A percentile compares a stretch with the other conserved stretches of the same genome.
Conservation (phyloP, 2,329 filamentous ascomycete species). For the Stemphylium beticola region DNA sequence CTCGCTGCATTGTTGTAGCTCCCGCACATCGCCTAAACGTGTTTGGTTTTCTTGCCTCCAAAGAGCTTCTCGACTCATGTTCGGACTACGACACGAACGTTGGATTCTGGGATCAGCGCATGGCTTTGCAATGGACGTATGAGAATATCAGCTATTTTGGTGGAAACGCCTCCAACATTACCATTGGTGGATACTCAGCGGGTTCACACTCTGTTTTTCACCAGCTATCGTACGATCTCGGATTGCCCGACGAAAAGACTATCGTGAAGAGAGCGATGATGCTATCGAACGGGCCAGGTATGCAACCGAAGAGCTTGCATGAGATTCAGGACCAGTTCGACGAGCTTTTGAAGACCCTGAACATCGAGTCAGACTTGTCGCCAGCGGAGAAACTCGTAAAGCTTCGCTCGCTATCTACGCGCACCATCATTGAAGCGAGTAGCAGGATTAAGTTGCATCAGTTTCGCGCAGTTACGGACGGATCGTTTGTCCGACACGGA, state of each 20-base stretch:
- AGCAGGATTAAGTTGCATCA: constrained; percentile 56
- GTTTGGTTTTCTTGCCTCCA: constrained; percentile 62
- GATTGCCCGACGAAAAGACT: constrained; percentile 52
- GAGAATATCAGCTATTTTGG: constrained; percentile 60
- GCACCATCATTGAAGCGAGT: constrained; percentile 53
- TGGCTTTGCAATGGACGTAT: constrained; percentile 63
- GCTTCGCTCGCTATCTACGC: constrained; percentile 51
- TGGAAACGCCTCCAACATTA: constrained; percentile 59
- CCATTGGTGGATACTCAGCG: constrained; percentile 63
- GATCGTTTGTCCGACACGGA: constrained; percentile 53
- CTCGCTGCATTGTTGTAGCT: constrained; percentile 57
- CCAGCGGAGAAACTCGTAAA: constrained; percentile 54
- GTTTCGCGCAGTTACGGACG: constrained; percentile 61
- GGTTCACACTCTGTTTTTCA: constrained; percentile 64
- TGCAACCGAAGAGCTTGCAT: constrained; percentile 57
- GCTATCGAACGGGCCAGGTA: constrained; percentile 60
- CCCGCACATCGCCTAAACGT: constrained; percentile 64
- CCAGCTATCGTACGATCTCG: constrained; percentile 63
- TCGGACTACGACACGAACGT: constrained; percentile 53
- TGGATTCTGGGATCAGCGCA: constrained; percentile 64
- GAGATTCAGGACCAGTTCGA: constrained; percentile 61
- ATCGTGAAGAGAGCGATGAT: constrained; percentile 61
- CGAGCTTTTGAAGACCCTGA: constrained; percentile 54
- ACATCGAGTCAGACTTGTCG: constrained; percentile 51
- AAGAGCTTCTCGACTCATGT: constrained; percentile 53